A percentile compares a stretch with the other conserved stretches of the same genome.
Conservation (phyloP, 108 stramenopile species). For the Hondaea fermentalgiana region DNA sequence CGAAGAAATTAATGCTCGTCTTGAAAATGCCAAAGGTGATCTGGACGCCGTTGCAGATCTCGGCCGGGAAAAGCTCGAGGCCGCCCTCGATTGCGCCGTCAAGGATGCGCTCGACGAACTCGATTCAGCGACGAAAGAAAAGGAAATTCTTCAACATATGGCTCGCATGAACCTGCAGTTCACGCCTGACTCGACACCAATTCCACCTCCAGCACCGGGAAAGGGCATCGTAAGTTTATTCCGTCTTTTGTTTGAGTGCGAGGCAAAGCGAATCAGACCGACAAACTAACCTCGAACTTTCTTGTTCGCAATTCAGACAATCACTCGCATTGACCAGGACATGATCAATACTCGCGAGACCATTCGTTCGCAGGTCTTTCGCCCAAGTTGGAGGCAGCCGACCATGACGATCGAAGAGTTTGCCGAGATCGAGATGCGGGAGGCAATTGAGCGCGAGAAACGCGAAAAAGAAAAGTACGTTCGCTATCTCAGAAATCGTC, state of each 20-base stretch:
- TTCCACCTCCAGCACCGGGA: not conserved
- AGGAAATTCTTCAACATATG: not conserved
- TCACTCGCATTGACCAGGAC: constrained; percentile 34
- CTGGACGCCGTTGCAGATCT: not conserved
- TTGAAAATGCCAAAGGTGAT: not conserved
- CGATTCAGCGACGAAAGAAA: not conserved
- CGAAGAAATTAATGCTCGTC: not conserved
- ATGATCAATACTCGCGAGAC: constrained; percentile 58
- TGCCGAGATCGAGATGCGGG: constrained; percentile 68
- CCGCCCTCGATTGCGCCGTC: not conserved
- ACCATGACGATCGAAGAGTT: constrained; percentile 88
- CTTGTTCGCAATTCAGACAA: not conserved
- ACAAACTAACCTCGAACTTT: not conserved
- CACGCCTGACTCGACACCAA: not conserved
- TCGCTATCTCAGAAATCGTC: constrained; percentile 10
- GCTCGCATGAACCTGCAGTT: not conserved
- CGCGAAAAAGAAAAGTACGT: constrained; percentile 46
- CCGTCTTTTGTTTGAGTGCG: not conserved
- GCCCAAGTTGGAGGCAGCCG: constrained; percentile 81
- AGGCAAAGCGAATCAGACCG: not conserved
- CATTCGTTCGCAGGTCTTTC: constrained; percentile 72
- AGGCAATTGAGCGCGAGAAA: constrained; percentile 65
- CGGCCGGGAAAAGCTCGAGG: not conserved
- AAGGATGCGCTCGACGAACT: constrained; percentile 13
- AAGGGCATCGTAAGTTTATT: not conserved